Evolutionary conservation across 1,139 yeast species (phyloP).

Genomic region (Ogataea hybrid): DNA sequence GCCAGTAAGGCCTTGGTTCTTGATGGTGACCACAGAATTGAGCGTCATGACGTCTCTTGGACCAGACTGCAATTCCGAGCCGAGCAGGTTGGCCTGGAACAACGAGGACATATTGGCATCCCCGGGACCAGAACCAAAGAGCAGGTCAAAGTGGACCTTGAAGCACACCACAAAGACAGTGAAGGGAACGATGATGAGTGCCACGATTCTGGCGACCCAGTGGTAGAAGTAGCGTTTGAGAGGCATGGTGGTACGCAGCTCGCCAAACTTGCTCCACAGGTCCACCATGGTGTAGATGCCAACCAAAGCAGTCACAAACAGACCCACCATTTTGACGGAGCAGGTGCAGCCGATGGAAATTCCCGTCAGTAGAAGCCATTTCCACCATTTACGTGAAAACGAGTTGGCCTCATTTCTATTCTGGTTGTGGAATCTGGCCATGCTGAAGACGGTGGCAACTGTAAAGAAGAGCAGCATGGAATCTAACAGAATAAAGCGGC

Average conservation of each 20-base stretch:
- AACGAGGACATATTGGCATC: slow-evolving; percentile 96
- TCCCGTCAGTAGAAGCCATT: slow-evolving; percentile 83
- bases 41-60: slow-evolving; percentile 86
- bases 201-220: slow-evolving; percentile 63
- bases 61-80: slow-evolving; percentile 78
- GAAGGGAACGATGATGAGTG: slow-evolving; percentile 61
- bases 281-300: slow-evolving; percentile 77
- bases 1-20: slow-evolving; percentile 90
- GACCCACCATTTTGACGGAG: slow-evolving; percentile 85
- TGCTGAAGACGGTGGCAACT: slow-evolving; percentile 73
- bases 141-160: slow-evolving; percentile 71
- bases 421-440: slow-evolving; percentile 74
- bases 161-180: slow-evolving; percentile 61
- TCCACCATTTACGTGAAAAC: slow-evolving; percentile 89
- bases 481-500: slow-evolving; percentile 88
- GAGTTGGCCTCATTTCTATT: slow-evolving; percentile 47
- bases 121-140: slow-evolving; percentile 83
- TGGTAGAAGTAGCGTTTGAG: slow-evolving; percentile 53
- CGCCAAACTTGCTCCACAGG: slow-evolving; percentile 67
- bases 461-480: slow-evolving; percentile 96
- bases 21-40: slow-evolving; percentile 73
- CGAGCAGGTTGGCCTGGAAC: slow-evolving; percentile 89
- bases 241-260: slow-evolving; percentile 42
- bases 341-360: slow-evolving; percentile 72
- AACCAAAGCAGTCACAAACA: slow-evolving; percentile 69